phyloP scores from a whole-genome alignment of 352 stramenopile species.

The Globisporangium uncinulatum region DNA sequence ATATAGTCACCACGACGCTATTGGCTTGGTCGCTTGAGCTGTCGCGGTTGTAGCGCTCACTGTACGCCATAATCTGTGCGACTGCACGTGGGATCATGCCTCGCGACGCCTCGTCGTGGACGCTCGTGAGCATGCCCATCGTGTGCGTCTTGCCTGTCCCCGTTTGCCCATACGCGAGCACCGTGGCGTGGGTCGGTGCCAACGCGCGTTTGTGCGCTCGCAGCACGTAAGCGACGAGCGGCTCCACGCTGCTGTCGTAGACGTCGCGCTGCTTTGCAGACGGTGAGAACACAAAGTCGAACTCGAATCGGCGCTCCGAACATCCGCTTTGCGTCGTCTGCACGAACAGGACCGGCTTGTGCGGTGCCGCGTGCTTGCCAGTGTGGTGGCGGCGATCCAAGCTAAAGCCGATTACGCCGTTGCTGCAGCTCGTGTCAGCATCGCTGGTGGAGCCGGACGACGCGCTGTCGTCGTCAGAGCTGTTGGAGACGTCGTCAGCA shows the following conservation, averaged over 20 bases:
- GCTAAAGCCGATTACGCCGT: neutral
- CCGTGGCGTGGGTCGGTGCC: slow-evolving; percentile 29
- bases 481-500: neutral
- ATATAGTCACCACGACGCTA: slow-evolving; percentile 30
- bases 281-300: slow-evolving; percentile 56
- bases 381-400: neutral
- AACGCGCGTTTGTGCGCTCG: slow-evolving; percentile 13
- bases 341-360: slow-evolving; percentile 17
- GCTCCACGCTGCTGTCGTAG: slow-evolving; percentile 33
- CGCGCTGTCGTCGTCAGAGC: neutral
- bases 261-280: slow-evolving; percentile 43
- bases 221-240: slow-evolving; percentile 39
- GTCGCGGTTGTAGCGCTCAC: slow-evolving; percentile 13
- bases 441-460: neutral
- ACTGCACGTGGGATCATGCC: slow-evolving; percentile 66
- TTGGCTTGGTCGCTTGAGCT: neutral
- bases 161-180: slow-evolving; percentile 70
- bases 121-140: slow-evolving; percentile 59
- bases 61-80: slow-evolving; percentile 38
- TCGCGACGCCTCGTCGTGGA: slow-evolving; percentile 22
- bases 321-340: slow-evolving; percentile 12
- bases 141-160: slow-evolving; percentile 76
- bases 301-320: slow-evolving; percentile 46
- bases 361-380: neutral
- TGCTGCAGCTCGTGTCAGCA: neutral